These are phyloP conservation scores for Pachysandra terminalis DNA, from an alignment of 164 flowering plant genomes.

Conservation along the genomic window DNA sequence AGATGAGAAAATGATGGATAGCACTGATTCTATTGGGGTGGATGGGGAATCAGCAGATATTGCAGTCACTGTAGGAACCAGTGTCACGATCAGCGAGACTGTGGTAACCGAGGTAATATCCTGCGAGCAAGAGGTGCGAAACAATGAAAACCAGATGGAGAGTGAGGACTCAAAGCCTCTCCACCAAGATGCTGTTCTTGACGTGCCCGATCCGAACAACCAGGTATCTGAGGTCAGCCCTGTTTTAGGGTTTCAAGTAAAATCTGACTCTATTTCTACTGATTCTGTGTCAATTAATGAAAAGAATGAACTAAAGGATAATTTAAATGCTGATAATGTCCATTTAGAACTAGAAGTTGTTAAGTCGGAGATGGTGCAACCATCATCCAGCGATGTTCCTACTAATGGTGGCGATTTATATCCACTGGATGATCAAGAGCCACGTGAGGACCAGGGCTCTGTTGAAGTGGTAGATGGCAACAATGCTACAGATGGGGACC, in stretches of 20 bases:
- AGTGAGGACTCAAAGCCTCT: constrained; percentile 24
- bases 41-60: too few relatives aligned
- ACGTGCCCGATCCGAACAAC: constrained; percentile 36
- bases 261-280: constrained; percentile 89
- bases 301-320: constrained; percentile 87
- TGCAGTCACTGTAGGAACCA: too few relatives aligned
- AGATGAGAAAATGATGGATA: constrained; percentile 19
- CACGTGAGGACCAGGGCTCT: constrained; percentile 46
- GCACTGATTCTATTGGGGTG: constrained; percentile 12
- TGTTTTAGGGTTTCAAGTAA: constrained; percentile 78
- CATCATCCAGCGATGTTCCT: constrained; percentile 58
- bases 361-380: constrained; percentile 77
- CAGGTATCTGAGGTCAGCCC: constrained; percentile 96
- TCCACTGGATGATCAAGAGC: constrained; percentile 62
- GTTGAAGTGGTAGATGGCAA: constrained; percentile 39
- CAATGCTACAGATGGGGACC: constrained; percentile 35
- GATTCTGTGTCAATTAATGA: constrained; percentile 86
- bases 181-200: constrained; percentile 25
- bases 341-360: constrained; percentile 70
- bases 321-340: constrained; percentile 87
- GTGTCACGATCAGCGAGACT: constrained; percentile 17
- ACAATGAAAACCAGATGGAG: constrained; percentile 29
- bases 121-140: constrained; percentile 20
- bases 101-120: constrained; percentile 25
- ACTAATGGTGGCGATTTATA: constrained; percentile 56